Base-by-base conservation (phyloP, 169 alveolate genomes). In the Eimeria brunetti region DNA sequence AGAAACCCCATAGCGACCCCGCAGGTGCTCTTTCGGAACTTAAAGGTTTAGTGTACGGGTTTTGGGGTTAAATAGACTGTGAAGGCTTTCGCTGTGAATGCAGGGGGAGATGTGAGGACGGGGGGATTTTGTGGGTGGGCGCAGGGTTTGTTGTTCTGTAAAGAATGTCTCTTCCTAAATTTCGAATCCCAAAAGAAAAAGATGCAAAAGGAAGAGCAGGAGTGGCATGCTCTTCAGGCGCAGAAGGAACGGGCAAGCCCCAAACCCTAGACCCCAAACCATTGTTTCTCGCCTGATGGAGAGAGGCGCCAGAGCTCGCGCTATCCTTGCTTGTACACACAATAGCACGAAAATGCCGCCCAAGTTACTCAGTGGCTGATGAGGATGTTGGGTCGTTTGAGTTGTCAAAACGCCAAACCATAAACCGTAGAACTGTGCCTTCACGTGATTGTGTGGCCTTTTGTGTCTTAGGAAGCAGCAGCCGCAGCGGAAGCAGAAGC, bases 101-200 rank as follows among this genome's bases (percentile, higher is more conserved):
- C 46, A 30, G 18, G 11, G 7, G 27, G 41, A 20, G 49, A 4
- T 62, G 3, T 4, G 38, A 24, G 38, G 38, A n/a, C n/a, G 1
- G 3, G 41, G 46, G 41, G 78, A 8, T n/a, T 67, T 44, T 33
- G 2, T 67, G 80, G 80, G 80, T 33, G 51, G 27, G 14, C 16
- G 62, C 96, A 97, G 93, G 99, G 99, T 5, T 97, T 98, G 96
- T 96, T 99, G 62, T 99, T 97, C 88, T 99, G 99, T 96, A 98
- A 97, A 94, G 98, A 97, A 73, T 99, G 99, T 83, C 98, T 98
- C 27, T 89, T 98, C 67, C 98, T 98, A 92, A 98, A 98, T 94
- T 97, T 98, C 46, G 95, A 98, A 60, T 94, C 96, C 20, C 99
- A 99, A 97, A 98, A 98, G 97, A 97, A 97, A 95, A 95, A 93